Percentiles rank a stretch among this genome's conserved stretches.
Evolutionary conservation across 129 eudicot genomes (phyloP).

Genomic region (Ambrosia artemisiifolia): DNA sequence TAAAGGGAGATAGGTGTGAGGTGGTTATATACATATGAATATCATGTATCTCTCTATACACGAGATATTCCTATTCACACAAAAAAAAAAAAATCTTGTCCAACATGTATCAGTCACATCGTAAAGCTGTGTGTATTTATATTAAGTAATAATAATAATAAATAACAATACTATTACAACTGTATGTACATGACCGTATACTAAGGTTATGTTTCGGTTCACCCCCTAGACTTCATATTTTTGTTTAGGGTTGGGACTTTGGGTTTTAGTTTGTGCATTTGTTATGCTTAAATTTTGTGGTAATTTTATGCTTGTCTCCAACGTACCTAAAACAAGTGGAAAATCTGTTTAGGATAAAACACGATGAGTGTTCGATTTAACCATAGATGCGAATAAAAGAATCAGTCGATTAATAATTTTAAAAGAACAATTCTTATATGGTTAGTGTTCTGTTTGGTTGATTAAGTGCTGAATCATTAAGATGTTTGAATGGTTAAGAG

Average conservation of each 20-base stretch:
- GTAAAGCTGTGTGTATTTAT: slow-evolving; percentile 14
- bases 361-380: not conserved
- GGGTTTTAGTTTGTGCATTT: not conserved
- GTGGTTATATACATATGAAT: slow-evolving; percentile 18
- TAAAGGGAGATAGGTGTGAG: slow-evolving; percentile 22
- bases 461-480: too few species aligned
- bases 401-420: not conserved
- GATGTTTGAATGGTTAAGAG: too few species aligned
- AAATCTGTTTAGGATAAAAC: not conserved
- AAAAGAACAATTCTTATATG: not conserved
- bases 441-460: too few species aligned
- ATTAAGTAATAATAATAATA: not conserved
- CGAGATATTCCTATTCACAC: slow-evolving; percentile 13
- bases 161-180: not conserved
- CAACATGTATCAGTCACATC: slow-evolving; percentile 23
- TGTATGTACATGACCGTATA: slow-evolving; percentile 7
- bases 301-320: not conserved
- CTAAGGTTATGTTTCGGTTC: not conserved
- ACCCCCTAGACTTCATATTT: not conserved
- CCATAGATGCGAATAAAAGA: not conserved
- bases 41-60: slow-evolving; percentile 9
- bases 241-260: not conserved
- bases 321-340: not conserved
- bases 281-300: not conserved
- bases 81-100: slow-evolving; percentile 17